A percentile compares a stretch with the other conserved stretches of the same genome.
phyloP scores from a whole-genome alignment of 345 rosid species.

The Salix caprea region DNA sequence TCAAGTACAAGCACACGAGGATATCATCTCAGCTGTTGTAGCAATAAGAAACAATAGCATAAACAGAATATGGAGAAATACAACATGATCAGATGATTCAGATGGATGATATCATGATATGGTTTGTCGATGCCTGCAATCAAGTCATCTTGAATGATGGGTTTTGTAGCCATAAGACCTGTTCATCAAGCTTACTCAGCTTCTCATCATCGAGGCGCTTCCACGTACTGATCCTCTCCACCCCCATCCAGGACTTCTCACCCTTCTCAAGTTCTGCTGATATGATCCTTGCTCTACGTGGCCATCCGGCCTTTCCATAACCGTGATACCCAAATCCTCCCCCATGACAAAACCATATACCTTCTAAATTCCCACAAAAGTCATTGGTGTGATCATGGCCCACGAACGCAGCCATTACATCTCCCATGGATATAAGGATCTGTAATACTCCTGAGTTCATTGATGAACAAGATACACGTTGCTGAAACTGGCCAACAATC shows the following conservation, averaged over 20 bases:
- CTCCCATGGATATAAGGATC: slow-evolving; percentile 62
- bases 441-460: slow-evolving; percentile 63
- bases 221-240: slow-evolving; percentile 65
- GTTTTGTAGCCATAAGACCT: slow-evolving; percentile 53
- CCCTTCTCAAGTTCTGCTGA: slow-evolving; percentile 58
- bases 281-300: slow-evolving; percentile 71
- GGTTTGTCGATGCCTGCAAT: background rate
- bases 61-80: no score
- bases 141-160: slow-evolving; percentile 9
- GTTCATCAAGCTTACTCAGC: slow-evolving; percentile 69
- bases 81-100: no score
- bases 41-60: no score
- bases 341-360: slow-evolving; percentile 89
- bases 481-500: slow-evolving; percentile 64
- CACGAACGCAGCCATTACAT: slow-evolving; percentile 75
- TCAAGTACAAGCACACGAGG: no score
- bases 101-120: background rate
- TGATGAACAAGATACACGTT: slow-evolving; percentile 68
- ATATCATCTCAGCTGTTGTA: no score
- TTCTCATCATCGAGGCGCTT: slow-evolving; percentile 70
- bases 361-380: slow-evolving; percentile 72
- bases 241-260: slow-evolving; percentile 49
- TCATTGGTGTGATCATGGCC: slow-evolving; percentile 91
- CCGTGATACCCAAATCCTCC: slow-evolving; percentile 96
- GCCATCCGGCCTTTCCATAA: slow-evolving; percentile 70